Evolutionary conservation across 164 flowering plant genomes (phyloP).

Genomic region (Berberis thunbergii): DNA sequence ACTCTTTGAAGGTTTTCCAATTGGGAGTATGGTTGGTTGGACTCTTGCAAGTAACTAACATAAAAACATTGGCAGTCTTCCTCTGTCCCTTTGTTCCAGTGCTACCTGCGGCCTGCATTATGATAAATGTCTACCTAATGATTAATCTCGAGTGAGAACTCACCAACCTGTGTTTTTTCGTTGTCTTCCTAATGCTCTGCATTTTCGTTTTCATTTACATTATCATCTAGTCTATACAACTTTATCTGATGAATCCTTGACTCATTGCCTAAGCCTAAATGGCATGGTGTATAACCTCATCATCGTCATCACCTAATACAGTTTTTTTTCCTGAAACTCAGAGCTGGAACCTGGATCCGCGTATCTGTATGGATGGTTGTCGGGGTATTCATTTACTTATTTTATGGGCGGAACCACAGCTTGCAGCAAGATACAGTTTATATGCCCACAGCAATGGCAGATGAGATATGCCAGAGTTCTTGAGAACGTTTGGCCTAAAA

Average conservation of each 20-base stretch:
- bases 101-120: conserved; percentile 75
- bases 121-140: conserved; percentile 76
- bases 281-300: not conserved
- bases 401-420: conserved; percentile 85
- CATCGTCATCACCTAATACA: not conserved
- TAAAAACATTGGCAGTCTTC: conserved; percentile 37
- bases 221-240: too few species aligned
- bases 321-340: conserved; percentile 15
- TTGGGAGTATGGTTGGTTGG: too few species aligned
- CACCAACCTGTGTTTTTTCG: not conserved
- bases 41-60: too few species aligned
- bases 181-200: too few species aligned
- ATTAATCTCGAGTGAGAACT: conserved; percentile 78
- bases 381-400: conserved; percentile 61
- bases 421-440: conserved; percentile 64
- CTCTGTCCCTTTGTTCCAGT: conserved; percentile 89
- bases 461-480: conserved; percentile 54
- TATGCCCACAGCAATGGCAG: conserved; percentile 67
- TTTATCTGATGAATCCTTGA: too few species aligned
- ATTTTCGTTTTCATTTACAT: too few species aligned
- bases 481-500: conserved; percentile 4
- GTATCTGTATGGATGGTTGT: conserved; percentile 74
- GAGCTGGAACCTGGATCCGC: conserved; percentile 72
- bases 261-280: not conserved
- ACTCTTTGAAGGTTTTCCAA: too few species aligned